Evolutionary conservation across 257 asterid genomes (phyloP), one percentile per base, ranked within the genome.

Genomic region (Solanum appendiculatum): DNA sequence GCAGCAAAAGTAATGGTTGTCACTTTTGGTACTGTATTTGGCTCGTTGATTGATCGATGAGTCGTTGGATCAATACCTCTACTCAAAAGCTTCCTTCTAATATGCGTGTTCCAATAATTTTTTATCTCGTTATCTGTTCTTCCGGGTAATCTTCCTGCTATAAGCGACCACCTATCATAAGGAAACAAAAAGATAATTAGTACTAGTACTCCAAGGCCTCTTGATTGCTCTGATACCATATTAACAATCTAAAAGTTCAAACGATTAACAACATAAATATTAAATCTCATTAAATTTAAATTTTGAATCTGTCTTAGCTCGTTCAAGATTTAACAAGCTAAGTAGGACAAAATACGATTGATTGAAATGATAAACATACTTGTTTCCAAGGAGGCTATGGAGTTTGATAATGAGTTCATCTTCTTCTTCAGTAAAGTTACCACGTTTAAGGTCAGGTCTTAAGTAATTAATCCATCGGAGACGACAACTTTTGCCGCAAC

Each of bases 401-500:
- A 96, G 97, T 81, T 95, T 96, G 92, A 96, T 96, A 70, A 95
- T 95, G 69, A 96, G 94, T 51, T 95, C 98, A 82, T 96, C 98
- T 90, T 96, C 99, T 7, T 95, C 95, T 34, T 93, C 92, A 1
- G 98, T 89, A 85, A 96, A 96, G 88, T 96, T 96, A 48, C 99
- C 99, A 14, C 99, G 91, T 89, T 96, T 96, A 87, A 96, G 98
- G 86, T 96, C 99, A 39, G 99, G 99, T 69, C 99, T 86, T 73
- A 96, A 84, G 89, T 96, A 96, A 87, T 96, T 96, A 92, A 96
- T 96, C 99, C 99, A 96, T 2, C 99, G 93, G 34, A 95, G 96
- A 54, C 99, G 96, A 86, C 98, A 95, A 88, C 99, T 95, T 90
- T 96, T 95, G 84, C 99, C 98, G 85, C 99, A 96, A 36, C 99